Evolutionary conservation across 2,329 filamentous ascomycete genomes (phyloP), one percentile per base, ranked within the genome.

Genomic region (Calycina herbarum): DNA sequence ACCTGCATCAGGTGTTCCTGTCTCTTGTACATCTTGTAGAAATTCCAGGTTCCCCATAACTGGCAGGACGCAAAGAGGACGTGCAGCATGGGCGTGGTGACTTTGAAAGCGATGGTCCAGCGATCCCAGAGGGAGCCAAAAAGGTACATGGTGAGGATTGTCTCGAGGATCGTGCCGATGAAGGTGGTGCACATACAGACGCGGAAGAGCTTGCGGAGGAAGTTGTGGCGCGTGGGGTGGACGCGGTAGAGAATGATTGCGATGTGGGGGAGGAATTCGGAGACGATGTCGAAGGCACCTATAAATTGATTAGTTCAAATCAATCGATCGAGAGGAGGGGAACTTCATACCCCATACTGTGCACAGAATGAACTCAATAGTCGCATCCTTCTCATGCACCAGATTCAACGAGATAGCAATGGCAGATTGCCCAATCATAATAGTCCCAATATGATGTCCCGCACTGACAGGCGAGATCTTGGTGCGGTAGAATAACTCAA

Each of bases 261-360:
- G 17, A 81, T 64, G 33, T 82, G 80, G 0, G 80, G 80, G 68
- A 80, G 78, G 66, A 82, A 79, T 69, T 82, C 81, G 24, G 78
- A 80, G 11, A 82, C 68, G 11, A 81, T 78, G 64, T 82, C 80
- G 66, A 82, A 82, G 15, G 78, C 78, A 27, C 80, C 80, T 82
- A 51, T 40, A 17, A 4, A 61, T n/a, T n/a, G n/a, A n/a, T n/a
- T n/a, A n/a, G n/a, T n/a, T n/a, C n/a, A n/a, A n/a, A n/a, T n/a
- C n/a, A n/a, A n/a, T n/a, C n/a, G n/a, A n/a, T n/a, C n/a, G n/a
- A n/a, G n/a, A n/a, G n/a, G n/a, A n/a, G n/a, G n/a, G n/a, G n/a
- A n/a, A n/a, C n/a, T 15, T 63, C 70, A 58, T 71, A 73, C 73
- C 73, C 72, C 72, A 74, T 17, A 75, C 72, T 11, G 68, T 68